Conservation (phyloP, 2,329 filamentous ascomycete genomes). For the Diaporthe eres region DNA sequence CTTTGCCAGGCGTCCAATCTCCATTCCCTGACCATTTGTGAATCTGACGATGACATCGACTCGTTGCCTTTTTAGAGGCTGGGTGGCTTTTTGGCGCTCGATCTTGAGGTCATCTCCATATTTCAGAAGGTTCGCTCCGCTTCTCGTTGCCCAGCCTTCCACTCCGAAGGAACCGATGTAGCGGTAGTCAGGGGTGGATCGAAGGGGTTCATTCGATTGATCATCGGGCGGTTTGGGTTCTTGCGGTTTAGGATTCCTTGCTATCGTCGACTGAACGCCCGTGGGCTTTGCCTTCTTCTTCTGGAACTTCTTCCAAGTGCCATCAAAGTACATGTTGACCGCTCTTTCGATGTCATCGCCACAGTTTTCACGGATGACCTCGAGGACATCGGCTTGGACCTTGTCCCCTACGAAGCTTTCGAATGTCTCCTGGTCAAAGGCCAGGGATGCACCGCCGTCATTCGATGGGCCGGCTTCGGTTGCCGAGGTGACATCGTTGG, state of each 20-base stretch:
- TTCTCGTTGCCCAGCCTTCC: conserved; percentile 91
- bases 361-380: conserved; percentile 67
- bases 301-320: conserved; percentile 71
- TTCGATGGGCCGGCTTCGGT: conserved; percentile 40
- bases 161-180: conserved; percentile 95
- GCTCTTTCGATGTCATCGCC: conserved; percentile 72
- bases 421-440: conserved; percentile 71
- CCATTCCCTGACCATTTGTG: conserved; percentile 81
- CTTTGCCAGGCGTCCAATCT: conserved; percentile 89
- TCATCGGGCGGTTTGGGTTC: conserved; percentile 28
- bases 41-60: conserved; percentile 93
- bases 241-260: conserved; percentile 39
- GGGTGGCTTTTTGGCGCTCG: conserved; percentile 82
- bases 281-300: conserved; percentile 49
- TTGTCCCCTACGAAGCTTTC: conserved; percentile 72
- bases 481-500: conserved; percentile 38
- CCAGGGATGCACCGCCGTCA: conserved; percentile 49
- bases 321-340: conserved; percentile 79
- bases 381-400: conserved; percentile 63
- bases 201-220: conserved; percentile 28
- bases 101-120: conserved; percentile 89
- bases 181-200: conserved; percentile 60
- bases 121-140: conserved; percentile 80
- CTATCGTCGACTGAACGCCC: conserved; percentile 22
- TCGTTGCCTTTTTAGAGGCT: conserved; percentile 69